These are phyloP conservation scores for Parastagonospora nodorum DNA, from an alignment of 2,329 filamentous ascomycete genomes.

Conservation along the genomic window DNA sequence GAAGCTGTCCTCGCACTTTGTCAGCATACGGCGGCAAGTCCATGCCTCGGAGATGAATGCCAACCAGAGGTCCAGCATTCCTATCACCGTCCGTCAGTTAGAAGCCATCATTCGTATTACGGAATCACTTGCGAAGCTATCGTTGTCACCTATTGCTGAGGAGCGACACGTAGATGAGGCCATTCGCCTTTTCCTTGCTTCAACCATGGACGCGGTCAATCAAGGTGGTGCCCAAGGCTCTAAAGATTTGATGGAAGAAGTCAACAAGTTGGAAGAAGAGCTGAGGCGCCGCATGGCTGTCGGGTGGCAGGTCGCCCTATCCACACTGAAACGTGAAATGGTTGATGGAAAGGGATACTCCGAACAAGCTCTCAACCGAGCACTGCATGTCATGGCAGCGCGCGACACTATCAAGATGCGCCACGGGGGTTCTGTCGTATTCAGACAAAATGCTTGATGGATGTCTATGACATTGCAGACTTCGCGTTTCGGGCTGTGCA, in stretches of 20 bases:
- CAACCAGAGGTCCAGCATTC: constrained; percentile 89
- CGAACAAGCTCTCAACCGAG: constrained; percentile 82
- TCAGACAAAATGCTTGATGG: constrained; percentile 23
- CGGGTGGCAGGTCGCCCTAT: constrained; percentile 91
- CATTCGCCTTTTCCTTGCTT: constrained; percentile 93
- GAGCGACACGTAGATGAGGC: constrained; percentile 96
- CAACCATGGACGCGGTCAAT: constrained; percentile 96
- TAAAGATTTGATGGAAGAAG: constrained; percentile 90
- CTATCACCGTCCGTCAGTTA: constrained; percentile 95
- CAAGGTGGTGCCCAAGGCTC: constrained; percentile 80
- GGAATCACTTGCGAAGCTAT: constrained; percentile 90
- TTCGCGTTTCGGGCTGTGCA: no score
- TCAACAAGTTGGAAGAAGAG: constrained; percentile 84
- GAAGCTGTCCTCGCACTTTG: constrained; percentile 95
- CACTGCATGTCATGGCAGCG: constrained; percentile 82
- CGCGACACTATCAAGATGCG: constrained; percentile 85
- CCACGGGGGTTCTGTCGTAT: constrained; percentile 57
- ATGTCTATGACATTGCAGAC: no score
- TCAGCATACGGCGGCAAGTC: constrained; percentile 92
- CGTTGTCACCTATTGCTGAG: constrained; percentile 81
- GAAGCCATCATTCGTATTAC: constrained; percentile 98
- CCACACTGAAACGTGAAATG: constrained; percentile 85
- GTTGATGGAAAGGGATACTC: constrained; percentile 89
- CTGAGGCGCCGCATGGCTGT: constrained; percentile 86
- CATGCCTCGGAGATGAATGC: constrained; percentile 88